Percentiles rank a stretch among this genome's conserved stretches.
phyloP scores from a whole-genome alignment of 345 rosid genomes.

The Isatis tinctoria region DNA sequence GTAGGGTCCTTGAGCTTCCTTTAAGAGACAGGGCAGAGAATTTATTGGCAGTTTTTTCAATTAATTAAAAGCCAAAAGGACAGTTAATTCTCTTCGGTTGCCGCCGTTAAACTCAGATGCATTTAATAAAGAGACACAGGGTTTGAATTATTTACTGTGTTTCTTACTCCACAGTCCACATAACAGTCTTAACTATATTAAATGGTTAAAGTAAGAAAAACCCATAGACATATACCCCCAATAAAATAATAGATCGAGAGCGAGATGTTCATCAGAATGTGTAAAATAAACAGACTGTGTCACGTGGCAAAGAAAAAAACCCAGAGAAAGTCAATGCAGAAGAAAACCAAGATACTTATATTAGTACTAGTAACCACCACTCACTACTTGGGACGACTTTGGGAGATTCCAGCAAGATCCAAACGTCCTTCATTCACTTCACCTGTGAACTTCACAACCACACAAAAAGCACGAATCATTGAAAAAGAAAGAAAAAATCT shows the following conservation, averaged over 20 bases:
- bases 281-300: conserved; percentile 1
- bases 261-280: conserved; percentile 20
- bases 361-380: not conserved
- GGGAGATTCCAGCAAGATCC: not conserved
- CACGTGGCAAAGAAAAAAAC: conserved; percentile 17
- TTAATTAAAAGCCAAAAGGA: not conserved
- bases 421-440: not conserved
- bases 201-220: not conserved
- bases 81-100: conserved; percentile 2
- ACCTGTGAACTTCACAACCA: not conserved
- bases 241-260: conserved; percentile 4
- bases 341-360: not conserved
- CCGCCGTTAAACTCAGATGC: conserved; percentile 22
- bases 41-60: not conserved
- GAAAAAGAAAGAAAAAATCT: no score
- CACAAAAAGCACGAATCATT: no score
- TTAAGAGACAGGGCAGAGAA: not conserved
- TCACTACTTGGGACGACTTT: not conserved
- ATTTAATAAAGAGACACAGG: no score
- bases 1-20: not conserved
- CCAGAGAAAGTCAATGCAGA: conserved; percentile 10
- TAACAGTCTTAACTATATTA: not conserved
- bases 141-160: not conserved
- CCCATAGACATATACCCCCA: conserved; percentile 5
- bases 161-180: not conserved